Base-by-base conservation (phyloP, 2,329 filamentous ascomycete genomes). In the Elsinoe perseae region DNA sequence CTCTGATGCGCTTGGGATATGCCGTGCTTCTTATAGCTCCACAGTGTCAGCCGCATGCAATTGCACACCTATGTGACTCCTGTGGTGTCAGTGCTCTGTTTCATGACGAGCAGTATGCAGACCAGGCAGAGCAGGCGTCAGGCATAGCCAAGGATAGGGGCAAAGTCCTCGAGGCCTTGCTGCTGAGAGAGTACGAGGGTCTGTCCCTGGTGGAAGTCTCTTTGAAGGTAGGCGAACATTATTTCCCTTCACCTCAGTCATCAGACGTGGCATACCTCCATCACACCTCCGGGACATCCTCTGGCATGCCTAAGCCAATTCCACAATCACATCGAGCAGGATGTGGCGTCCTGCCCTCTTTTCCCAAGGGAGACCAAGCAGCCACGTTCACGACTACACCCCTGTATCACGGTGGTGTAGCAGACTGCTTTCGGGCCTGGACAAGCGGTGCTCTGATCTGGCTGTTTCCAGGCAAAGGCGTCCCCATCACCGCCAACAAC, bases 331-430 rank as follows among this genome's bases (percentile, higher is more conserved):
- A 85, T 62, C 72, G 72, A 44, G 79, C 73, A 9, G 79, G 77
- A 2, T 74, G 82, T 2, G 77, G 77, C 1, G 78, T 79, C 0
- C 70, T 84, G 0, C 80, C 81, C 6, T 66, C 66, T 2, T 73
- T 84, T 7, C 60, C 63, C 0, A 60, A 66, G 3, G 65, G 67
- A 0, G 40, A 63, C 0, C 53, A 68, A 2, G 64, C 69, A 2
- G 77, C 80, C 0, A 83, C 80, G 0, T 85, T 85, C 61, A 82
- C 82, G 0, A 84, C 82, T 0, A 86, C 83, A 2, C 83, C 83
- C 0, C 71, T 86, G 0, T 86, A 84, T 60, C 82, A 85, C 61
- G 83, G 83, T 1, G 83, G 83, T 0, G 73, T 84, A 7, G 80
- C 82, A 1, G 83, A 86, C 64, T 74, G 80, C 18, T 78, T 85